Evolutionary conservation across 345 rosid species (phyloP).

Genomic region (Citrus mangshanensis): DNA sequence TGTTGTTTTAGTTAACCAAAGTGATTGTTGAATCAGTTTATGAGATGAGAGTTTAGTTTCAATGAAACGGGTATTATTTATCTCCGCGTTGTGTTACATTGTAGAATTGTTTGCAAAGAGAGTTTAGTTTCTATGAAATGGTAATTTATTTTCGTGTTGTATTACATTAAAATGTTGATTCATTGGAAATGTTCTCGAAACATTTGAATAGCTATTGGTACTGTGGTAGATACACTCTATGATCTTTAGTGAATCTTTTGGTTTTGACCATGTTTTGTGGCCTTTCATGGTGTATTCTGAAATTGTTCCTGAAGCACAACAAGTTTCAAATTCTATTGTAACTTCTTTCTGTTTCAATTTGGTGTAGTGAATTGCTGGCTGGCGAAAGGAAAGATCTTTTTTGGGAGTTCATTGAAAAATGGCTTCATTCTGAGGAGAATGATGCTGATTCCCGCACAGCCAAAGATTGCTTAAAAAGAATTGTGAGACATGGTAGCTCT

Average conservation of each 20-base stretch:
- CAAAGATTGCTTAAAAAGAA: slow-evolving; percentile 67
- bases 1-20: neutral
- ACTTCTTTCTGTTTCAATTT: neutral
- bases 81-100: neutral
- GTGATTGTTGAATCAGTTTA: neutral
- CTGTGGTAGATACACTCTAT: neutral
- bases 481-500: slow-evolving; percentile 45
- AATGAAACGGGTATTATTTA: neutral
- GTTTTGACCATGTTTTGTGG: neutral
- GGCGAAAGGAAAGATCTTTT: slow-evolving; percentile 75
- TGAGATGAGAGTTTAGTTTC: neutral
- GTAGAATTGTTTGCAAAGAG: neutral
- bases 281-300: neutral
- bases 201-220: neutral
- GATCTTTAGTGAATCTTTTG: neutral
- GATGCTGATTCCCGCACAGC: slow-evolving; percentile 58
- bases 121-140: neutral
- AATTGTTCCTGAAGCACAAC: neutral
- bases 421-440: slow-evolving; percentile 54
- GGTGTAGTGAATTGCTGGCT: slow-evolving; percentile 71
- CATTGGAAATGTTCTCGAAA: neutral
- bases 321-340: neutral
- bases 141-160: neutral
- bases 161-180: neutral
- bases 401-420: slow-evolving; percentile 80